Evolutionary conservation across 192 early-diverging fungal genomes (phyloP), one percentile per base, ranked within the genome.

Genomic region (Fimicolochytrium jonesii): DNA sequence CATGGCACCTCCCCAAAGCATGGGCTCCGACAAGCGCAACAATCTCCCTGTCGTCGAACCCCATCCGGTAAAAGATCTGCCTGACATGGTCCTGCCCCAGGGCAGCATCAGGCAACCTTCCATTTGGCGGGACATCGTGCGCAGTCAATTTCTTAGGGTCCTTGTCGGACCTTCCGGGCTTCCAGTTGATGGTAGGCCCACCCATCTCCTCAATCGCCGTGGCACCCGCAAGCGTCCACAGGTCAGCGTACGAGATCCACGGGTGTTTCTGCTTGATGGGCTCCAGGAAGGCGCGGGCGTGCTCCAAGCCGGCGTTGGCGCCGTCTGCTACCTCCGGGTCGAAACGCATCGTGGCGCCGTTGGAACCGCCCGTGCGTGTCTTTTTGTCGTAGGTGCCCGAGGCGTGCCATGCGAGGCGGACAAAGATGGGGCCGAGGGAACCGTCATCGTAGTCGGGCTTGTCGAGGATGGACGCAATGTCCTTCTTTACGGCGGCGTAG

Each of bases 151-250:
- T 73, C 47, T 84, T 82, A 13, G 56, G 59, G 36, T 48, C 59
- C 45, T 75, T 68, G 69, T 90, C 88, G 35, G 55, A 69, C 32
- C 84, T 68, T 13, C 80, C 82, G 51, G 73, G 64, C 48, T 72
- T 77, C 87, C 87, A 90, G n/a, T 71, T 70, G 37, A 87, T 78
- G 20, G 61, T 59, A 54, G 88, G 88, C 1, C 88, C 88, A 55
- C 79, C 82, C 80, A 89, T 87, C 17, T 63, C 66, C 63, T 90
- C 79, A 69, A 90, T 75, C 18, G 86, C 86, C 41, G 80, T 76
- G 51, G 76, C 77, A 32, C 86, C 88, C 31, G 86, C 86, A 22
- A 90, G 64, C 34, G 88, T 87, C 88, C 88, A 89, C 59, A 89
- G 68, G 73, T 89, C 88, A 35, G 84, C 87, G 67, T 89, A 85